These are phyloP conservation scores for Vaccinium corymbosum DNA, from an alignment of 148 eudicot genomes.

Conservation along the genomic window DNA sequence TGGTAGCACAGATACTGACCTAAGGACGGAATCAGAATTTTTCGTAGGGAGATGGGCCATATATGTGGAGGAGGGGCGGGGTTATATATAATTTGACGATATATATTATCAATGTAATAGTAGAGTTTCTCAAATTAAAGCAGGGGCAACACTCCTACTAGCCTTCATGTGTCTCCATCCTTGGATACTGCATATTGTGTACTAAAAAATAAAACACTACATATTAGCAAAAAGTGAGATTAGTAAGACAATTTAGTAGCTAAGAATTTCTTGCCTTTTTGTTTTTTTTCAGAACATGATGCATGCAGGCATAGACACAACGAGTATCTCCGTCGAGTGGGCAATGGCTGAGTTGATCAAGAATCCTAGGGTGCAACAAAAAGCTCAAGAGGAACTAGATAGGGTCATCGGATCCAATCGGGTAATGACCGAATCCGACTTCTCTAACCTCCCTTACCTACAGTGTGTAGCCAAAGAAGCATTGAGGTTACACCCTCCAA, in stretches of 20 bases:
- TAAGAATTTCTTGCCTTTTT: neutral
- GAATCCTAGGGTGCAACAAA: slow-evolving; percentile 74
- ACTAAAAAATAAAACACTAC: too few species aligned
- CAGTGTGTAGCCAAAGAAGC: slow-evolving; percentile 70
- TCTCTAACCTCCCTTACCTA: slow-evolving; percentile 70
- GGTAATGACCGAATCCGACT: slow-evolving; percentile 68
- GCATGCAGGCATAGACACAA: slow-evolving; percentile 85
- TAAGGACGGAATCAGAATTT: too few species aligned
- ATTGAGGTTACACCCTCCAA: slow-evolving; percentile 79
- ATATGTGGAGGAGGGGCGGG: too few species aligned
- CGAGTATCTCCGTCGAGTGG: slow-evolving; percentile 72
- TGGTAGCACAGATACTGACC: too few species aligned
- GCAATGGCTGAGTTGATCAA: slow-evolving; percentile 72
- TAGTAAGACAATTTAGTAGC: neutral
- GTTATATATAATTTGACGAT: too few species aligned
- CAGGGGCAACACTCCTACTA: too few species aligned
- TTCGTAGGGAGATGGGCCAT: too few species aligned
- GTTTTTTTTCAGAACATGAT: slow-evolving; percentile 69
- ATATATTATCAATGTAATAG: too few species aligned
- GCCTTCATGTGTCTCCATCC: too few species aligned
- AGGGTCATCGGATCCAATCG: slow-evolving; percentile 55
- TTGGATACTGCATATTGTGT: too few species aligned
- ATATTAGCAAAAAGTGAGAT: neutral
- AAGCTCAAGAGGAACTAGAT: slow-evolving; percentile 84
- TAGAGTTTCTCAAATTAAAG: too few species aligned